phyloP scores from a whole-genome alignment of 2,329 filamentous ascomycete species.

The Zymoseptoria brevis region DNA sequence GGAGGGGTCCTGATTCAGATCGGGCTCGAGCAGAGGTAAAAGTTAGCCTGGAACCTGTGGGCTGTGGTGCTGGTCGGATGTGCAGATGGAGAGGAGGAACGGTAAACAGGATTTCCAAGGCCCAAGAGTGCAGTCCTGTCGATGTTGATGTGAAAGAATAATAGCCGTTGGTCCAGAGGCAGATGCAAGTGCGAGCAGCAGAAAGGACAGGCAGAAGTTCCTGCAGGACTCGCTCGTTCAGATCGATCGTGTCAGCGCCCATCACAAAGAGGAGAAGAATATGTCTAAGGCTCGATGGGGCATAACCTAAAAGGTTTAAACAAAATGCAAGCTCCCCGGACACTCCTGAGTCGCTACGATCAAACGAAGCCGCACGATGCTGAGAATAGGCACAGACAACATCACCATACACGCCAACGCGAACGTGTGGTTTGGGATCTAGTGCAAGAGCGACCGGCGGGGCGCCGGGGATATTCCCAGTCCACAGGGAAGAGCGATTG shows the following conservation, averaged over 20 bases:
- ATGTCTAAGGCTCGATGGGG: constrained; percentile 15
- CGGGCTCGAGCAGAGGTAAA: neutral
- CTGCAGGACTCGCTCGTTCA: neutral
- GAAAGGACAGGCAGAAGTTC: neutral
- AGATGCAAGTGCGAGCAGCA: neutral
- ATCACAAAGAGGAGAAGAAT: neutral
- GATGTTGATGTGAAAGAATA: neutral
- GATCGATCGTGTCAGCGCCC: neutral
- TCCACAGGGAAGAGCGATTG: neutral
- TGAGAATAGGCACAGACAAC: constrained; percentile 2
- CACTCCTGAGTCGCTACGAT: constrained; percentile 6
- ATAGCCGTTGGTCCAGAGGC: neutral
- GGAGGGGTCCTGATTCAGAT: neutral
- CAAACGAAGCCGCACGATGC: constrained; percentile 5
- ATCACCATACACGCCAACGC: neutral
- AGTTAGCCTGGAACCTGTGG: neutral
- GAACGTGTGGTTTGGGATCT: neutral
- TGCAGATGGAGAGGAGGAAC: neutral
- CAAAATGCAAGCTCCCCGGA: constrained; percentile 5
- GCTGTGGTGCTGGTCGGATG: too few relatives aligned
- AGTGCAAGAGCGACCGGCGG: neutral
- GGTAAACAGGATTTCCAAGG: neutral
- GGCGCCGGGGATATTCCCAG: neutral
- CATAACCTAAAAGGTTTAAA: constrained; percentile 14
- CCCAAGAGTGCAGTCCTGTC: neutral